These are phyloP conservation scores for Microbotryomycetes sp. DNA, from an alignment of 1,284 basidiomycete species.

Conservation along the genomic window DNA sequence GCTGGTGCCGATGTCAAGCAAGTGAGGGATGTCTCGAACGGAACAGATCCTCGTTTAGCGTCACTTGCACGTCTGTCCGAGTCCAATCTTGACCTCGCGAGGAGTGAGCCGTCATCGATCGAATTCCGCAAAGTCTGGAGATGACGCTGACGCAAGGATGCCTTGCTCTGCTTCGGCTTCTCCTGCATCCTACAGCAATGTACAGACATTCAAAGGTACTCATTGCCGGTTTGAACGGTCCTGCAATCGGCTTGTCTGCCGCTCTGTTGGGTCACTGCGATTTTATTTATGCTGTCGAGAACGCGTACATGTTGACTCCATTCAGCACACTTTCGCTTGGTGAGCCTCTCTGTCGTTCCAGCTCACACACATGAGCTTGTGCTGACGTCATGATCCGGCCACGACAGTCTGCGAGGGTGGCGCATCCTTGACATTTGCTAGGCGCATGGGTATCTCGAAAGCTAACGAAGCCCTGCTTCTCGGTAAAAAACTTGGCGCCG, in stretches of 20 bases:
- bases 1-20: slow-evolving; percentile 25
- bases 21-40: neutral
- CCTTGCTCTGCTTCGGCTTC: neutral
- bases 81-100: slow-evolving; percentile 24
- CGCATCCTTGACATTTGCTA: slow-evolving; percentile 19
- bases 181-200: neutral
- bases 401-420: slow-evolving; percentile 8
- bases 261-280: slow-evolving; percentile 13
- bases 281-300: slow-evolving; percentile 29
- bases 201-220: slow-evolving; percentile 29
- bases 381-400: neutral
- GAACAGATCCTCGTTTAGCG: slow-evolving; percentile 2
- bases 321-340: slow-evolving; percentile 30
- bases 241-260: slow-evolving; percentile 25
- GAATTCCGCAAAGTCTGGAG: neutral
- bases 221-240: slow-evolving; percentile 28
- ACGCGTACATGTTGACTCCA: slow-evolving; percentile 30
- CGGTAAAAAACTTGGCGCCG: slow-evolving; percentile 22
- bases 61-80: slow-evolving; percentile 16
- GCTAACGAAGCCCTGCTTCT: slow-evolving; percentile 31
- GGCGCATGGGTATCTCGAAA: slow-evolving; percentile 26
- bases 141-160: neutral
- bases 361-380: too few species aligned
- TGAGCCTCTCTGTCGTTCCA: slow-evolving; percentile 2
- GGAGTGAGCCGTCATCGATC: too few species aligned